These are phyloP conservation scores for Hanseniaspora hatyaiensis DNA, from an alignment of 805 yeast species.

Conservation along the genomic window DNA sequence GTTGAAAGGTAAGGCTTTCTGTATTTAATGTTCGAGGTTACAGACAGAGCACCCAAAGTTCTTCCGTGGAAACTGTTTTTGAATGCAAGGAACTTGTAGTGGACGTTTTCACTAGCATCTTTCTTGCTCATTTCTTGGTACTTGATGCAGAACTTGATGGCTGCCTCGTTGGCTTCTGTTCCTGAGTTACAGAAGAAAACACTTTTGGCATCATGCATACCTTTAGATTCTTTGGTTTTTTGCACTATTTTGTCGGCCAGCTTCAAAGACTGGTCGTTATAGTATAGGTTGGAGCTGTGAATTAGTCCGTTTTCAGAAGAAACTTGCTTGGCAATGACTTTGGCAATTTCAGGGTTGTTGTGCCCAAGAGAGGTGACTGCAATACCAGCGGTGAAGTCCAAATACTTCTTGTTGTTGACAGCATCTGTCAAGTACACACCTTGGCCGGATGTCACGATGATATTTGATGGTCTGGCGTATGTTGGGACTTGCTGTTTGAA, in stretches of 20 bases:
- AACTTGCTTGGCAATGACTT: conserved; percentile 63
- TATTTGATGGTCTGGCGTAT: conserved; percentile 58
- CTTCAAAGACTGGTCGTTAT: conserved; percentile 73
- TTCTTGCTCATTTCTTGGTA: conserved; percentile 47
- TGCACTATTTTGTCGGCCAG: conserved; percentile 60
- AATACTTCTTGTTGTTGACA: conserved; percentile 58
- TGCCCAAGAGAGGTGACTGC: conserved; percentile 96
- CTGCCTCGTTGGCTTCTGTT: conserved; percentile 72
- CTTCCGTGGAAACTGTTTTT: conserved; percentile 89
- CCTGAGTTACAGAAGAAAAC: conserved; percentile 67
- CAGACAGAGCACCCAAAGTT: conserved; percentile 83
- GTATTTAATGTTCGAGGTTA: conserved; percentile 86
- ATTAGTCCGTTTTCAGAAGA: conserved; percentile 37
- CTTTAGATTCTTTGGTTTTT: conserved; percentile 59
- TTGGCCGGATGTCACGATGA: conserved; percentile 67
- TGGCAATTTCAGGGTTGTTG: conserved; percentile 59
- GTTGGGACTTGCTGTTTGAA: conserved; percentile 52
- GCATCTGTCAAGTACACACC: conserved; percentile 72
- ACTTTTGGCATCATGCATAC: conserved; percentile 66
- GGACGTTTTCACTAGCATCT: conserved; percentile 18
- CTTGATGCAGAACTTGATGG: conserved; percentile 69
- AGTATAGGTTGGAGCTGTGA: conserved; percentile 78
- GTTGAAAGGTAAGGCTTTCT: conserved; percentile 84
- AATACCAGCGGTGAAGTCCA: conserved; percentile 91
- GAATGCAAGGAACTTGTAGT: conserved; percentile 66